Evolutionary conservation across 164 flowering plant genomes (phyloP), one percentile per base, ranked within the genome.

Genomic region (Protea cynaroides): DNA sequence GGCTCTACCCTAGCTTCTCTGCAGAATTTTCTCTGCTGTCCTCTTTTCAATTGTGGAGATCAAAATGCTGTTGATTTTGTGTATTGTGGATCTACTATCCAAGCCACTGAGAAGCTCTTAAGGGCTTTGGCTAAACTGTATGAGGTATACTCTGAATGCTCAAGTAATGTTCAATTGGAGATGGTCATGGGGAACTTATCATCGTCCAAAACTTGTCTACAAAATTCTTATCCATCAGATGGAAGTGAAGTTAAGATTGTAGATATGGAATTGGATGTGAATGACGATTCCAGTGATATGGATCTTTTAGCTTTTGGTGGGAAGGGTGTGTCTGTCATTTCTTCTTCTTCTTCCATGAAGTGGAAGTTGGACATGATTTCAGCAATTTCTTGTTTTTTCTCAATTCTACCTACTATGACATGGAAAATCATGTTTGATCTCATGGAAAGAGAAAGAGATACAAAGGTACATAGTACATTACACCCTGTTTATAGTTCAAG

Each of bases 181-280:
- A 49, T 38, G 58, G 47, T 50, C 34, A 22, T 13, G 22, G 83
- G 74, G 54, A 62, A 62, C 29, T 63, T 79, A 50, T 62, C 71
- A 18, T 63, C 71, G 64, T 63, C 66, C 53, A 25, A 8, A 15
- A 72, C 54, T 56, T 56, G 76, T 58, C 60, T 72, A 14, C 71
- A 71, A 52, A 69, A 61, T 68, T 70, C 78, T 17, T 34, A 43
- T 53, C 25, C 61, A 19, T 18, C 53, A 15, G 69, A 53, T 58
- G 64, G 68, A 55, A 69, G 64, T 66, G 76, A 59, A 68, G 74
- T 71, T 58, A 80, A 77, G 65, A 75, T 87, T 69, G 59, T 89
- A 65, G 99, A 92, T 69, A 75, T 88, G 81, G 99, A 95, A 52
- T 74, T 95, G 80, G 99, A 95, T 74, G 72, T 76, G 47, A 71